These are phyloP conservation scores for Lactarius quietus DNA, from an alignment of 768 basidiomycete species.

Conservation along the genomic window DNA sequence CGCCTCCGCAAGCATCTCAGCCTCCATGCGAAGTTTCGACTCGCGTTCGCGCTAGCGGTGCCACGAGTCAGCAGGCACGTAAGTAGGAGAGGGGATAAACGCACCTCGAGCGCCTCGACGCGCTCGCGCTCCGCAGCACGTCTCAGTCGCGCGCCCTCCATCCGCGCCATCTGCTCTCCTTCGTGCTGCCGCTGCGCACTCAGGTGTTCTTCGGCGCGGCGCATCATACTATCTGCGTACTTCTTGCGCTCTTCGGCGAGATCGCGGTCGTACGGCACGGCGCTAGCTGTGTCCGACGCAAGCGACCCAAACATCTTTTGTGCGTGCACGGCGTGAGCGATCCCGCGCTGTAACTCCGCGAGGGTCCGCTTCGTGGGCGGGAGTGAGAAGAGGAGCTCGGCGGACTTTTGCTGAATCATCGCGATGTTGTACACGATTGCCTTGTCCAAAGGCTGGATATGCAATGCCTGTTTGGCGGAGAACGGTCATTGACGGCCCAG, in stretches of 20 bases:
- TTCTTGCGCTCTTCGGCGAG: constrained; percentile 86
- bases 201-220: constrained; percentile 78
- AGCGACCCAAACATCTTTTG: constrained; percentile 85
- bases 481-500: constrained; percentile 36
- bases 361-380: constrained; percentile 73
- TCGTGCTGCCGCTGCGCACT: constrained; percentile 68
- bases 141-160: constrained; percentile 71
- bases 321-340: constrained; percentile 79
- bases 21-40: constrained; percentile 64
- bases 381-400: constrained; percentile 80
- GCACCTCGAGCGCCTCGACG: constrained; percentile 62
- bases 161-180: constrained; percentile 61
- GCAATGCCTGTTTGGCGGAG: constrained; percentile 58
- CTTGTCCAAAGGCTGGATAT: constrained; percentile 84
- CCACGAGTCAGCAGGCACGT: background rate
- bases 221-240: constrained; percentile 85
- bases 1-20: constrained; percentile 76
- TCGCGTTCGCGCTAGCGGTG: constrained; percentile 50
- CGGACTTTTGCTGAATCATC: constrained; percentile 96
- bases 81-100: constrained; percentile 26
- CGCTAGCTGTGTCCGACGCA: constrained; percentile 62
- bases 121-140: constrained; percentile 77
- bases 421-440: constrained; percentile 93
- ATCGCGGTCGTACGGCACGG: constrained; percentile 80
- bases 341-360: constrained; percentile 71